A percentile compares a stretch with the other conserved stretches of the same genome.
These are phyloP conservation scores for Phlyctochytrium planicorne DNA, from an alignment of 192 early-diverging fungal species.

Conservation along the genomic window DNA sequence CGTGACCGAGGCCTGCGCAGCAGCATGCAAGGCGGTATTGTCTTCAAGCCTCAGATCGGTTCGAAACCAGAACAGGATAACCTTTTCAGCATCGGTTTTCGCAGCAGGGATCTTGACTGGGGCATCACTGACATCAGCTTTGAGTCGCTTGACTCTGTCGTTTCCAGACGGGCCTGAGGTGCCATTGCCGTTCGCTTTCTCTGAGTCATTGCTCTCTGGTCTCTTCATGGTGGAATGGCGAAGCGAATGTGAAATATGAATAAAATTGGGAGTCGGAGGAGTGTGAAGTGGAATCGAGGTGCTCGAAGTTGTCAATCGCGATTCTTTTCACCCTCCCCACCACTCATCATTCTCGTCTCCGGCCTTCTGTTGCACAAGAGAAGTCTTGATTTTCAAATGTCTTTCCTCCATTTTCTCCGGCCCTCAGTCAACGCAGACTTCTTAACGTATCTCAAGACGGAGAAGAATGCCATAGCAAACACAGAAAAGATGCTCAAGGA, in stretches of 20 bases:
- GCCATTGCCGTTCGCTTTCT: not conserved
- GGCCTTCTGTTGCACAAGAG: too few relatives aligned
- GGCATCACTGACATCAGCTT: not conserved
- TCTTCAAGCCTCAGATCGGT: conserved; percentile 27
- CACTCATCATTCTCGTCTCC: too few relatives aligned
- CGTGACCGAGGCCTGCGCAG: not conserved
- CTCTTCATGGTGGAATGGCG: not conserved
- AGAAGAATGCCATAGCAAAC: conserved; percentile 16
- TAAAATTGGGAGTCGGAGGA: too few relatives aligned
- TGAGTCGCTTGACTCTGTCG: not conserved
- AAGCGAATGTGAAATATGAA: too few relatives aligned
- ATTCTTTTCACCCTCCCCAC: too few relatives aligned
- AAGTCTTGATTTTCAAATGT: too few relatives aligned
- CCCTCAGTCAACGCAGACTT: conserved; percentile 7
- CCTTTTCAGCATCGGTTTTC: not conserved
- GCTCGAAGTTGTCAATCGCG: too few relatives aligned
- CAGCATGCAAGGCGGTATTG: conserved; percentile 26
- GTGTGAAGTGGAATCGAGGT: too few relatives aligned
- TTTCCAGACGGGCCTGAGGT: conserved; percentile 4
- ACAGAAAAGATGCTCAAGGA: conserved; percentile 20
- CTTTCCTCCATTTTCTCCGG: too few relatives aligned
- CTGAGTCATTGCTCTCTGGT: not conserved
- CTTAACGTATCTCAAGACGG: not conserved
- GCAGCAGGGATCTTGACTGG: not conserved
- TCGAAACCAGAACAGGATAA: conserved; percentile 25